A percentile compares a stretch with the other conserved stretches of the same genome.
Evolutionary conservation across 2,329 filamentous ascomycete genomes (phyloP).

Genomic region (Lasiodiplodia citricola): DNA sequence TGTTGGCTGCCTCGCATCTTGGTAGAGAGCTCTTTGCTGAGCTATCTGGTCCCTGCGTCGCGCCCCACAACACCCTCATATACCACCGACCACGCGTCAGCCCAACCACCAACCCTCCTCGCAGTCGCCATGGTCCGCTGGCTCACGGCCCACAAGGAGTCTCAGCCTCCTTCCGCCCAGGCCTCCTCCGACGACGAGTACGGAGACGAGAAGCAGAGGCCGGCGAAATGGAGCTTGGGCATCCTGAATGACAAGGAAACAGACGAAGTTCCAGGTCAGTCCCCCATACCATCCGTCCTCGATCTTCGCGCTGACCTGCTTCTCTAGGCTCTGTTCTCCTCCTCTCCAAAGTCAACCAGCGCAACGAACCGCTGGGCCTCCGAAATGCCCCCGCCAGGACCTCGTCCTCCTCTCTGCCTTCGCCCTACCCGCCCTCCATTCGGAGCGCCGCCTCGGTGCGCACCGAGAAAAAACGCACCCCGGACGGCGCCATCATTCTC

Average conservation of each 20-base stretch:
- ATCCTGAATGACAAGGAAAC: conserved; percentile 81
- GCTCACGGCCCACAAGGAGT: background rate
- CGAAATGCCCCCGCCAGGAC: conserved; percentile 66
- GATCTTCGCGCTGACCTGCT: background rate
- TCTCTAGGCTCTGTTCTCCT: conserved; percentile 64
- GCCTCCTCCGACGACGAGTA: conserved; percentile 11
- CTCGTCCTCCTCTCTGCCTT: conserved; percentile 61
- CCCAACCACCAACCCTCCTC: background rate
- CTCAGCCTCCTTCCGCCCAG: background rate
- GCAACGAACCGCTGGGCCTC: conserved; percentile 67
- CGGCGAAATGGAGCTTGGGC: conserved; percentile 67
- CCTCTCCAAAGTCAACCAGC: conserved; percentile 59
- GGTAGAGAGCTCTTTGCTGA: background rate
- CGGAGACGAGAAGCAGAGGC: conserved; percentile 1
- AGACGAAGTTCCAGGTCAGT: conserved; percentile 82
- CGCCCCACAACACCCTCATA: conserved; percentile 12
- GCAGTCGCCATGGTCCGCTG: conserved; percentile 19
- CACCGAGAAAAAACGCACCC: conserved; percentile 72
- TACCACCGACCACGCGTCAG: background rate
- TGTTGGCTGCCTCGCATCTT: background rate
- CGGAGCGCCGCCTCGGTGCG: conserved; percentile 26
- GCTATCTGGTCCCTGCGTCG: background rate
- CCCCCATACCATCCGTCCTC: background rate
- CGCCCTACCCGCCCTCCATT: conserved; percentile 37
- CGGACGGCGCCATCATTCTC: conserved; percentile 82